These are phyloP conservation scores for Zizania palustris DNA, from an alignment of 202 grass and related monocot species.

Conservation along the genomic window DNA sequence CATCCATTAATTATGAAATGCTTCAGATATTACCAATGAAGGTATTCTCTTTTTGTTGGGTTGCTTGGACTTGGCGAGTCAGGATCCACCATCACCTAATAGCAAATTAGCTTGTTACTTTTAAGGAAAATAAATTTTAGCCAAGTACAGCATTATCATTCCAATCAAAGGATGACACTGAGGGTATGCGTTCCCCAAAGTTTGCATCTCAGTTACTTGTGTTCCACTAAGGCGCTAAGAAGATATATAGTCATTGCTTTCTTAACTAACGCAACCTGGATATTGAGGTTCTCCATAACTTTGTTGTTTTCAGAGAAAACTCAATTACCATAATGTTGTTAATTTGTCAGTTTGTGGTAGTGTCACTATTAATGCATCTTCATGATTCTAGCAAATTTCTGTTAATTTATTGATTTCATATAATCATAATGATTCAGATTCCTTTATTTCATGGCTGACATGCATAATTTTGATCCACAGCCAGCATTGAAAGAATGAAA, in stretches of 20 bases:
- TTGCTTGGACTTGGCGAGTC: slow-evolving; percentile 97
- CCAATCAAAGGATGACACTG: slow-evolving; percentile 31
- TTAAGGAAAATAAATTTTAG: slow-evolving; percentile 23
- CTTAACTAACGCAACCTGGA: slow-evolving; percentile 22
- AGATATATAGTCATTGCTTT: neutral
- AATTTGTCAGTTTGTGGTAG: slow-evolving; percentile 1
- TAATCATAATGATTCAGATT: slow-evolving; percentile 41
- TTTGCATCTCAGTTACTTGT: slow-evolving; percentile 25
- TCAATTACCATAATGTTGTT: neutral
- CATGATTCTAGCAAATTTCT: slow-evolving; percentile 9
- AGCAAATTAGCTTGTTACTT: slow-evolving; percentile 49
- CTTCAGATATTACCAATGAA: slow-evolving; percentile 79
- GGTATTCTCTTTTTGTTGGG: slow-evolving; percentile 92
- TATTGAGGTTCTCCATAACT: neutral
- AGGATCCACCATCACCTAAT: slow-evolving; percentile 97
- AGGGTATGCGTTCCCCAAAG: slow-evolving; percentile 8
- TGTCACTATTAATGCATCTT: slow-evolving; percentile 8
- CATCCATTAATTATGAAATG: slow-evolving; percentile 19
- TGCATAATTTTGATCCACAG: slow-evolving; percentile 33
- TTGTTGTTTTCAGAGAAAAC: slow-evolving; percentile 1
- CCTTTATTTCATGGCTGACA: slow-evolving; percentile 24
- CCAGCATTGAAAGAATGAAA: slow-evolving; percentile 34
- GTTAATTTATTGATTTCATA: slow-evolving; percentile 31
- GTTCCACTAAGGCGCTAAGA: slow-evolving; percentile 41
- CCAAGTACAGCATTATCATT: slow-evolving; percentile 4